Evolutionary conservation across 495 filamentous ascomycete genomes (phyloP), one percentile per base, ranked within the genome.

Genomic region (Talaromyces wortmannii): DNA sequence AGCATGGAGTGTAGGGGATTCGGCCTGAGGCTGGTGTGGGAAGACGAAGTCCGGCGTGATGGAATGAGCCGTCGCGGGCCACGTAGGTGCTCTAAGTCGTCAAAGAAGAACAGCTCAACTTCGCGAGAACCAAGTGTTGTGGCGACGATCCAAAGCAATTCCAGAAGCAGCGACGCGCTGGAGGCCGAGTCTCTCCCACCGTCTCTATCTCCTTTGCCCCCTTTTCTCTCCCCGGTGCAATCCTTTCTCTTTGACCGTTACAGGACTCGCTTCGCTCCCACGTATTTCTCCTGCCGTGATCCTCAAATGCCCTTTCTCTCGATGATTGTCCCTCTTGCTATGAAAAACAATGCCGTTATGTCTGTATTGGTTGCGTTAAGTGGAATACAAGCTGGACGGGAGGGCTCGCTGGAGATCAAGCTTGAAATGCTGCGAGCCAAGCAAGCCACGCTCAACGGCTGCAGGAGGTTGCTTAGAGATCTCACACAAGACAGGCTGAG

Each of bases 391-490:
- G 23, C 23, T n/a, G 18, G 33, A 31, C 30, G 15, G 17, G 16
- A 46, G 8, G 8, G 12, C 13, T 30, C 36, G 16, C 7, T 10
- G 36, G 31, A 11, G 5, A 52, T 57, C 13, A 29, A 36, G 8
- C 45, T 45, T 4, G 44, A 46, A 12, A 17, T 8, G 50, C 33
- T 60, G 54, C n/a, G 50, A 54, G 13, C 55, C 58, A 18, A 60
- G 23, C 45, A 60, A 50, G 12, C 58, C 53, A 29, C 55, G 50
- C 33, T 60, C 58, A 32, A 57, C 53, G 23, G 58, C 58, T 10
- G 58, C 58, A 50, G 42, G 16, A 5, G 17, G 8, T 2, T 52
- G 2, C 10, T 52, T 12, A 13, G 7, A 13, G 7, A 7, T 7
- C 36, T 42, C 36, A 42, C 36, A 42, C 7, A 42, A 42, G 13